Base-by-base conservation (phyloP, 352 stramenopile genomes). In the Globisporangium paddicum region DNA sequence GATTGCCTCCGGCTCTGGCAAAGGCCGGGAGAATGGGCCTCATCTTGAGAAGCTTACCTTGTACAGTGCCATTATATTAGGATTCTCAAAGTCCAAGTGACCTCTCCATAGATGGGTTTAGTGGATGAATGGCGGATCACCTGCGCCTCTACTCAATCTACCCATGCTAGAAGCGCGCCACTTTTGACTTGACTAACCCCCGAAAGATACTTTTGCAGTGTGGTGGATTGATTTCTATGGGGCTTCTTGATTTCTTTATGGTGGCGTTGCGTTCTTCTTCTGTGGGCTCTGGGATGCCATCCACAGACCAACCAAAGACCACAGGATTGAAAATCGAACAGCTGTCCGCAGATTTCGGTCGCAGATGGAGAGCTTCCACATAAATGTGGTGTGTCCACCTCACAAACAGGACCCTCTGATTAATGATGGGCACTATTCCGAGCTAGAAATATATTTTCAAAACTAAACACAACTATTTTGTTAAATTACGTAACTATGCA, bases 211-310 rank as follows among this genome's bases (percentile, higher is more conserved):
- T 19, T 21, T 21, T 10, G 19, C n/a, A n/a, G 4, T 41, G 16
- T 21, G 38, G 21, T 44, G 5, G 38, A 44, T 44, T 53, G 46
- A 53, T 38, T n/a, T 25, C 18, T 21, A 25, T 51, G 13, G 46
- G 46, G 25, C 25, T 52, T 11, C 16, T 19, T 19, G 3, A 7
- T 8, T 37, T 52, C 30, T 35, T 30, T 55, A 18, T 19, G 38
- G 28, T 46, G 42, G 42, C n/a, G n/a, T 45, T 44, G 16, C 38
- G 16, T 32, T 58, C 35, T 58, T 58, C n/a, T 49, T 35, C 18
- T 26, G 23, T n/a, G n/a, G n/a, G n/a, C n/a, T n/a, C n/a, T n/a
- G n/a, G n/a, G n/a, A n/a, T n/a, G n/a, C n/a, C n/a, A n/a, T n/a
- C n/a, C n/a, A n/a, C n/a, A n/a, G n/a, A n/a, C n/a, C n/a, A n/a